Percentiles rank a stretch among this genome's conserved stretches.
Evolutionary conservation across 2,329 filamentous ascomycete genomes (phyloP).

Genomic region (Xylaria sp.): DNA sequence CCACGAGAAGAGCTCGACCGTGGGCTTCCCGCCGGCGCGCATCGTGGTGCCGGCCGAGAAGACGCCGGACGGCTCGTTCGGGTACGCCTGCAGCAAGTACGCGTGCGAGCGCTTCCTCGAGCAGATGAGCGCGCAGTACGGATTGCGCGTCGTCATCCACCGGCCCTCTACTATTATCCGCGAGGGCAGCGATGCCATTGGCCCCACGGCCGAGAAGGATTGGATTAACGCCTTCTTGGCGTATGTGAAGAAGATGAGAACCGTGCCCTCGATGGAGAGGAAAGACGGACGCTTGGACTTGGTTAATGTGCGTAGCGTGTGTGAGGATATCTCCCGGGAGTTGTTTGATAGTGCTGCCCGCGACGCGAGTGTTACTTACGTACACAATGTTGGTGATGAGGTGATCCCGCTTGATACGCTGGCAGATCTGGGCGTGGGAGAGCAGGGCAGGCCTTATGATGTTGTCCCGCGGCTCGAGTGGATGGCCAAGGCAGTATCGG

Average conservation of each 20-base stretch:
- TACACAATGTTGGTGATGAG: not conserved
- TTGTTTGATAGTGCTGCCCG: not conserved
- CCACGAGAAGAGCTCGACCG: constrained; percentile 8
- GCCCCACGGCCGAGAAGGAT: constrained; percentile 67
- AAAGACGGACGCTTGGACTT: constrained; percentile 1
- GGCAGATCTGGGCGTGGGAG: not conserved
- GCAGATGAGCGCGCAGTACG: constrained; percentile 25
- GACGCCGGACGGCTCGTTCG: constrained; percentile 37
- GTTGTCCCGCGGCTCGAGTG: constrained; percentile 20
- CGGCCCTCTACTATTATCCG: constrained; percentile 37
- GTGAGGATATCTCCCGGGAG: not conserved
- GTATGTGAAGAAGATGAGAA: constrained; percentile 43
- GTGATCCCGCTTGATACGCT: not conserved
- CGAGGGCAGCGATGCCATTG: constrained; percentile 28
- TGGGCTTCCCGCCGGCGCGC: constrained; percentile 1
- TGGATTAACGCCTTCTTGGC: constrained; percentile 65
- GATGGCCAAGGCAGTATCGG: constrained; percentile 3
- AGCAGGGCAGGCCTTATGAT: not conserved
- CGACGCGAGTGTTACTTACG: not conserved
- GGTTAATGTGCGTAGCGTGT: not conserved
- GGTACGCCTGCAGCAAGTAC: constrained; percentile 52
- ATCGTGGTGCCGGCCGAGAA: constrained; percentile 21
- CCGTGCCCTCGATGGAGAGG: not conserved
- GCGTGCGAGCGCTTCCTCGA: constrained; percentile 50
- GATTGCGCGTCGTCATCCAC: constrained; percentile 35